Conservation (phyloP, 1,139 yeast genomes). For the Sugiyamaella xylanicola region DNA sequence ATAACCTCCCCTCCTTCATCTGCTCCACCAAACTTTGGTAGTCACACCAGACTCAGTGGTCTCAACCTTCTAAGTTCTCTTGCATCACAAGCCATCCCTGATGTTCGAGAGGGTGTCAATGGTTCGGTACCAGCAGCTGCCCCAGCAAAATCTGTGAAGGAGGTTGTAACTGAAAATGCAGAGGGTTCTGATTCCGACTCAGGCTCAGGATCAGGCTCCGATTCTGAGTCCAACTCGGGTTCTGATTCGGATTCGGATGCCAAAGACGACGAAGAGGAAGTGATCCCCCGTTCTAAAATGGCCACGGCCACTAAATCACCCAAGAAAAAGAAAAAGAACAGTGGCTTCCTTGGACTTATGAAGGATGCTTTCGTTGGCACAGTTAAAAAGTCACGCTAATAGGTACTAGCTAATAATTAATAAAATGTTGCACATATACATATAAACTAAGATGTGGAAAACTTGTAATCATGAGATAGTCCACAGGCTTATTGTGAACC, state of each 20-base stretch:
- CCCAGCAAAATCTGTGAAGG: no score
- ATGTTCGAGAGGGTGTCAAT: constrained; percentile 20
- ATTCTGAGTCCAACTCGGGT: constrained; percentile 21
- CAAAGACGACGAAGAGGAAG: constrained; percentile 17
- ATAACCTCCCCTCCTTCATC: constrained; percentile 1
- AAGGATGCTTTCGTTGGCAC: constrained; percentile 40
- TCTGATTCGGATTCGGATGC: constrained; percentile 19
- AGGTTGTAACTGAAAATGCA: no score
- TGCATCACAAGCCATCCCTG: constrained; percentile 21
- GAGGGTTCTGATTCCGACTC: constrained; percentile 55
- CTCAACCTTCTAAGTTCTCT: constrained; percentile 22
- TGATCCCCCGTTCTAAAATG: constrained; percentile 20
- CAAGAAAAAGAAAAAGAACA: constrained; percentile 25
- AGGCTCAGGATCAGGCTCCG: constrained; percentile 24
- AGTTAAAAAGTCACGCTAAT: background rate
- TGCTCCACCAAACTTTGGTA: background rate
- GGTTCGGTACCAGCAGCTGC: constrained; percentile 29
- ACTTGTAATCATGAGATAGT: no score
- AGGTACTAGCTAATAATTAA: no score
- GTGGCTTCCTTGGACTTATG: constrained; percentile 25
- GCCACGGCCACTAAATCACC: constrained; percentile 13
- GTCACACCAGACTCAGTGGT: constrained; percentile 9
- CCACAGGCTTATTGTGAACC: no score
- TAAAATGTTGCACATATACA: no score
- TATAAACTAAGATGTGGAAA: no score